Conservation (phyloP, 805 yeast species). For the Ogataea kodamae region DNA sequence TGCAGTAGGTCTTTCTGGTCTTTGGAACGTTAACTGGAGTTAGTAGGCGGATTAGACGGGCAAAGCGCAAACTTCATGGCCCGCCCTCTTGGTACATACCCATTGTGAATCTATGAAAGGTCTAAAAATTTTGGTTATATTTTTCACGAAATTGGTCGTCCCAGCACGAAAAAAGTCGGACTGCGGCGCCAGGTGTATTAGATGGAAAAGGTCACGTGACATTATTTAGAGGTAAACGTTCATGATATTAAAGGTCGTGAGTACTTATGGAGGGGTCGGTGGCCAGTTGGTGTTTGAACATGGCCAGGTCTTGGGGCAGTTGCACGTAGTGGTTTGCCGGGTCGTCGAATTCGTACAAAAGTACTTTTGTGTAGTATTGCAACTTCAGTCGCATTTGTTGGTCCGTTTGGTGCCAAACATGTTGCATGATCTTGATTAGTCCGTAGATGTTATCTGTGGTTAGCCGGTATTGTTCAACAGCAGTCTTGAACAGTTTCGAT, state of each 20-base stretch:
- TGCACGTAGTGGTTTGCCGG: conserved; percentile 33
- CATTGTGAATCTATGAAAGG: conserved; percentile 16
- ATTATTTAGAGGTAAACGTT: no score
- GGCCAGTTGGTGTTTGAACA: conserved; percentile 25
- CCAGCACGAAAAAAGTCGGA: conserved; percentile 2
- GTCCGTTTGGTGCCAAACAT: conserved; percentile 4
- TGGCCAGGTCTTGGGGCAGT: conserved; percentile 29
- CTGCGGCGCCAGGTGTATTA: conserved; percentile 7
- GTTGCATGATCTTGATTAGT: conserved; percentile 28
- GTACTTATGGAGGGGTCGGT: no score
- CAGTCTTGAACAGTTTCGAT: conserved; percentile 27
- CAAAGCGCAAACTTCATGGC: neutral
- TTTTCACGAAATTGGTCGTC: conserved; percentile 6
- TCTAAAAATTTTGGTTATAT: conserved; percentile 8
- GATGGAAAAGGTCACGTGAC: no score
- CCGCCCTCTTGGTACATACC: no score
- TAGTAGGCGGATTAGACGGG: conserved; percentile 7
- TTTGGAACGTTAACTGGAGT: conserved; percentile 98
- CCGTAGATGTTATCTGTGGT: conserved; percentile 35
- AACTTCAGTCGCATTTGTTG: conserved; percentile 22
- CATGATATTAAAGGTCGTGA: no score
- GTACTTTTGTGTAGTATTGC: conserved; percentile 29
- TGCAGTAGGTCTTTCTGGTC: conserved; percentile 99
- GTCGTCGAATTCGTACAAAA: conserved; percentile 34
- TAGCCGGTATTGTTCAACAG: conserved; percentile 34